Conservation (phyloP, 2,329 filamentous ascomycete species). For the Knufia petricola region DNA sequence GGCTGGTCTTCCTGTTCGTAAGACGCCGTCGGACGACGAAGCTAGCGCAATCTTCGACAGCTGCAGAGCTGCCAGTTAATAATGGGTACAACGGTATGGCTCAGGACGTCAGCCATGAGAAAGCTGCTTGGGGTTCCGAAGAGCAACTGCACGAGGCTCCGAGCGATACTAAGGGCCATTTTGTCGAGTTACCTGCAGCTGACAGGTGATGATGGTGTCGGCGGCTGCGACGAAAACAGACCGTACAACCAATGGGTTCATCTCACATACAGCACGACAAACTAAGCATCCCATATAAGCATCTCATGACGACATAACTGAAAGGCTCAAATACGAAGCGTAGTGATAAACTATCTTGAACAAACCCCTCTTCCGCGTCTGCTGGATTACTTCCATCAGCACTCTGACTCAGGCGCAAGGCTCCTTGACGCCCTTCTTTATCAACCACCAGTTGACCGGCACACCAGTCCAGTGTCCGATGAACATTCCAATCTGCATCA, state of each 20-base stretch:
- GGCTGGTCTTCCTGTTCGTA: not conserved
- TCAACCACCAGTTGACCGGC: constrained; percentile 27
- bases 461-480: constrained; percentile 24
- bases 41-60: too few relatives aligned
- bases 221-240: too few relatives aligned
- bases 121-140: not conserved
- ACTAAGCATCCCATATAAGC: too few relatives aligned
- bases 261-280: too few relatives aligned
- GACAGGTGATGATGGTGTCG: too few relatives aligned
- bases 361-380: too few relatives aligned
- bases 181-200: not conserved
- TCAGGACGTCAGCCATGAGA: not conserved
- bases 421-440: constrained; percentile 19
- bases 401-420: constrained; percentile 17
- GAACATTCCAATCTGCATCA: constrained; percentile 28
- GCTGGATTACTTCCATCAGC: too few relatives aligned
- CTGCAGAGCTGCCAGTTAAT: not conserved
- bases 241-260: too few relatives aligned
- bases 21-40: not conserved
- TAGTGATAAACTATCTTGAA: too few relatives aligned
- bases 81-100: not conserved
- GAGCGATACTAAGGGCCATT: not conserved
- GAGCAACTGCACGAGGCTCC: not conserved
- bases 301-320: too few relatives aligned
- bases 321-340: too few relatives aligned